These are phyloP conservation scores for Nannochloris sp. DNA, from an alignment of 139 green algal genomes.

Conservation along the genomic window DNA sequence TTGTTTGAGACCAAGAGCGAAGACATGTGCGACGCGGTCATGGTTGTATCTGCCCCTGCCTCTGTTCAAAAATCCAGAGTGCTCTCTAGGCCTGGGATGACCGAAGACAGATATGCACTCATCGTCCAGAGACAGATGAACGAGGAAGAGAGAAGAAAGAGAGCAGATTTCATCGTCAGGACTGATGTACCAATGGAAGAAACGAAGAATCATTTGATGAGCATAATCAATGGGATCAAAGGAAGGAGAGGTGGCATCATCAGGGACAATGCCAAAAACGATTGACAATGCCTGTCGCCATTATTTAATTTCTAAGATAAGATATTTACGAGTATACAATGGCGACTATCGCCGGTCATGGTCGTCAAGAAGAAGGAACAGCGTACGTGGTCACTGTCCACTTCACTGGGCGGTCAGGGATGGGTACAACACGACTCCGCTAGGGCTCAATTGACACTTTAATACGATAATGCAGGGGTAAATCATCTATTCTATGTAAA, in stretches of 20 bases:
- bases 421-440: too few relatives aligned
- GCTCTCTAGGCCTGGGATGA: slow-evolving; percentile 68
- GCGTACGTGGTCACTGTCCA: too few relatives aligned
- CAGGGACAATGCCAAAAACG: not conserved
- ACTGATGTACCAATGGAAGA: slow-evolving; percentile 41
- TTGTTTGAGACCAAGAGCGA: slow-evolving; percentile 66
- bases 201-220: slow-evolving; percentile 40
- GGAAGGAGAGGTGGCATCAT: slow-evolving; percentile 5
- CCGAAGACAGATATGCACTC: slow-evolving; percentile 49
- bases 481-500: not conserved
- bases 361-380: too few relatives aligned
- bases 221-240: slow-evolving; percentile 33
- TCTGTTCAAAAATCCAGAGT: slow-evolving; percentile 58
- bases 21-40: slow-evolving; percentile 44
- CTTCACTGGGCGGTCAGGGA: too few relatives aligned
- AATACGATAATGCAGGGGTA: not conserved
- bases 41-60: slow-evolving; percentile 50
- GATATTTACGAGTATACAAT: too few relatives aligned
- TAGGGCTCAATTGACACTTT: too few relatives aligned
- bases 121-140: slow-evolving; percentile 66
- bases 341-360: too few relatives aligned
- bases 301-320: too few relatives aligned
- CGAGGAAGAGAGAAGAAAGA: slow-evolving; percentile 59
- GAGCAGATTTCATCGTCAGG: slow-evolving; percentile 63
- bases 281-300: not conserved